These are phyloP conservation scores for Podila horticola DNA, from an alignment of 192 early-diverging fungal genomes.

Conservation along the genomic window DNA sequence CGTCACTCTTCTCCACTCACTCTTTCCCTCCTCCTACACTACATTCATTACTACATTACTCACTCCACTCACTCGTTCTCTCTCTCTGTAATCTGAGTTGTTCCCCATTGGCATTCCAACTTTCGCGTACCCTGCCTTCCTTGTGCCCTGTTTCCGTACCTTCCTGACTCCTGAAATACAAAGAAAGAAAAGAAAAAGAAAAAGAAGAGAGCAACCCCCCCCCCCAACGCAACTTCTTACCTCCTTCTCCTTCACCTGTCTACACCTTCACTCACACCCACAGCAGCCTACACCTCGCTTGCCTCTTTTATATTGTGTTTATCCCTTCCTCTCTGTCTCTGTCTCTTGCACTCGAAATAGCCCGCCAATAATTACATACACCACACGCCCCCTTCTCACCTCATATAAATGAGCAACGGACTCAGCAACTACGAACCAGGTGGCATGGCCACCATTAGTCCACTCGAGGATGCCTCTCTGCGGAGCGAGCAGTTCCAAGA, in stretches of 20 bases:
- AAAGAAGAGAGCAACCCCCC: no score
- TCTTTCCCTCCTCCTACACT: no score
- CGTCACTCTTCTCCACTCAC: no score
- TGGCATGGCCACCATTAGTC: constrained; percentile 42
- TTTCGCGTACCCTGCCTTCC: background rate
- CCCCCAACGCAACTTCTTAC: no score
- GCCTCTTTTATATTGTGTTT: background rate
- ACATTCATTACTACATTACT: no score
- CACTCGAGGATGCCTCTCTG: constrained; percentile 22
- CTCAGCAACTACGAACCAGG: constrained; percentile 51
- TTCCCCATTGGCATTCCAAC: no score
- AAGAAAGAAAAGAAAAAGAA: background rate
- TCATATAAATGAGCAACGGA: constrained; percentile 44
- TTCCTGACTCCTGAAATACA: background rate
- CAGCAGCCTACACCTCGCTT: no score
- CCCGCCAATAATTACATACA: background rate
- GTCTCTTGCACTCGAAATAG: background rate
- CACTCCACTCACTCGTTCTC: no score
- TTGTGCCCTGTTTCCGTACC: background rate
- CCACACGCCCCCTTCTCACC: background rate
- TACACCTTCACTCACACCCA: no score
- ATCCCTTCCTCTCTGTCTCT: background rate
- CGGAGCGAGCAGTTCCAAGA: constrained; percentile 36
- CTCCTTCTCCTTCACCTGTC: no score
- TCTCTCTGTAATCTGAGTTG: no score